Conservation (phyloP, 768 basidiomycete species). For the Pholiota microspora region DNA sequence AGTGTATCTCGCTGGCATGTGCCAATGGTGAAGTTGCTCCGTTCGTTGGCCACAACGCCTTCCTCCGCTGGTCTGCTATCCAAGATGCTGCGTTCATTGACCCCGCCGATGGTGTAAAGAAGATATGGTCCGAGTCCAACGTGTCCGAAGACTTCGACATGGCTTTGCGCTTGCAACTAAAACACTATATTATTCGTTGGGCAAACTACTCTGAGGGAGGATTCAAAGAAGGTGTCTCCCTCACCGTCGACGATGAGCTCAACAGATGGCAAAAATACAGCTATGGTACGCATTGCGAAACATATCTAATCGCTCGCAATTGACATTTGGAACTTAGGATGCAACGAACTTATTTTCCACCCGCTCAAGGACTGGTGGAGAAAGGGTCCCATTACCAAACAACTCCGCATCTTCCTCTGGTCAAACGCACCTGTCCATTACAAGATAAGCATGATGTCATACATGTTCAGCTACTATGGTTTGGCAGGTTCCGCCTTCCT, state of each 20-base stretch:
- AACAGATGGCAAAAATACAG: constrained; percentile 92
- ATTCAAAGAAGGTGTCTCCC: constrained; percentile 89
- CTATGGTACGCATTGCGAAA: constrained; percentile 45
- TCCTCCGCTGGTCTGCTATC: constrained; percentile 85
- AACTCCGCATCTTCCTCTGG: constrained; percentile 77
- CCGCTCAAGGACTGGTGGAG: constrained; percentile 77
- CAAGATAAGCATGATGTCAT: constrained; percentile 78
- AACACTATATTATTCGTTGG: constrained; percentile 80
- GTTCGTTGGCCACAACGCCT: constrained; percentile 87
- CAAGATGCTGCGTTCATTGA: constrained; percentile 84
- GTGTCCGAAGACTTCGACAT: constrained; percentile 86
- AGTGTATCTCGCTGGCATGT: constrained; percentile 74
- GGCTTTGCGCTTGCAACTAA: constrained; percentile 62
- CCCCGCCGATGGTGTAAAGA: constrained; percentile 56
- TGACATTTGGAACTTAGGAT: constrained; percentile 36
- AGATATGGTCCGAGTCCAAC: constrained; percentile 83
- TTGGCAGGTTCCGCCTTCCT: constrained; percentile 63
- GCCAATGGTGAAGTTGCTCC: constrained; percentile 83
- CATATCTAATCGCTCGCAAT: not conserved
- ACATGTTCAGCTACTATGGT: constrained; percentile 64
- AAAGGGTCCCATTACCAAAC: constrained; percentile 80
- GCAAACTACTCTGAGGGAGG: constrained; percentile 82
- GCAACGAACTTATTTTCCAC: constrained; percentile 82
- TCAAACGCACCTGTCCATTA: constrained; percentile 76
- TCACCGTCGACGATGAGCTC: constrained; percentile 88